Evolutionary conservation across 306 rosid genomes (phyloP), one percentile per base, ranked within the genome.

Genomic region (Cicer chorassanicum): DNA sequence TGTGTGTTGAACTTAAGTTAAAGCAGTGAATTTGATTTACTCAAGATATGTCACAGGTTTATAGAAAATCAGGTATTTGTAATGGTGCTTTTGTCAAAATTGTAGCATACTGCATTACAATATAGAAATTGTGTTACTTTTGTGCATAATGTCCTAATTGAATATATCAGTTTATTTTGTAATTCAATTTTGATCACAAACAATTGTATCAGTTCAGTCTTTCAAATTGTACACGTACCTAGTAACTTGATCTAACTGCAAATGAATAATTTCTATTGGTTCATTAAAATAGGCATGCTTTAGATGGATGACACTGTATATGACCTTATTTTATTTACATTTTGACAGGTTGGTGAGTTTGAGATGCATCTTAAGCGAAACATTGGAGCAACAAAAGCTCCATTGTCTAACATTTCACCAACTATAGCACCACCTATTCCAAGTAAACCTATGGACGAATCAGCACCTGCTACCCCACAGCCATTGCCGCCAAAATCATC

Each of bases 311-410:
- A 67, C 83, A 65, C 70, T 51, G 53, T 51, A 44, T 51, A 71
- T 65, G 45, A 55, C 73, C 76, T 70, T 73, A 48, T 53, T 46
- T 78, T 40, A 42, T 65, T 15, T 49, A 50, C 73, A 56, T 57
- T 84, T 72, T 78, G 50, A 75, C 76, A 95, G 99, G 85, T 95
- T 78, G 99, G 99, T 74, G 98, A 90, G 76, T 94, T 94, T 81
- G 96, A 94, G 84, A 90, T 94, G 99, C 94, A 92, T 83, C 81
- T 94, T 73, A 94, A 89, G 92, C 87, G 99, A 53, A 92, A 87
- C 65, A 51, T 92, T 80, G 99, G 92, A 80, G 96, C 81, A 61
- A 83, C 83, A 44, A 73, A 42, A 65, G 75, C 88, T 81, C 92
- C 96, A 9, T 57, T 87, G 75, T 86, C 98, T 38, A 75, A 75